Evolutionary conservation across 2,329 filamentous ascomycete species (phyloP), one percentile per base, ranked within the genome.

Genomic region (Botrytis galanthina): DNA sequence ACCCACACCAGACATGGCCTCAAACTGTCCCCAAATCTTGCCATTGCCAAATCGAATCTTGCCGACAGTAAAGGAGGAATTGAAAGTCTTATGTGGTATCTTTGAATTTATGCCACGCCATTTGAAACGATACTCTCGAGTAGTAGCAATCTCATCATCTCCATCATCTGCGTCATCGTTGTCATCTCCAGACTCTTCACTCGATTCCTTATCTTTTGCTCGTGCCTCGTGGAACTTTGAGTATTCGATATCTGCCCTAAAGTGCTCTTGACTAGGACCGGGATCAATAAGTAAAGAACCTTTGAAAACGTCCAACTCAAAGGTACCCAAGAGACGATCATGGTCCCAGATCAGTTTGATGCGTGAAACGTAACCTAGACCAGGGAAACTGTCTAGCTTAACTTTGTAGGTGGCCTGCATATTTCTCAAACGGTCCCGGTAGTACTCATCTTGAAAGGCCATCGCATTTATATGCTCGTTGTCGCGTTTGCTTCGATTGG

Each of bases 331-430:
- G 26, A 68, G 66, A 20, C 66, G 66, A 57, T 68, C 37, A 32
- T 68, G 66, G n/a, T 68, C 66, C 66, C 66, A 68, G 66, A 68
- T 68, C 26, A 68, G 26, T n/a, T n/a, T 51, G 22, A 68, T 57
- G 37, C 66, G 66, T 42, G 48, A 68, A 42, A 35, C 32, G 37
- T 68, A 68, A 14, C 48, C 66, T 42, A 68, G 18, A 6, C 66
- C 48, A 1, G 66, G 48, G 7, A 18, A 22, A 42, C 37, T 42
- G 14, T 68, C 66, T 12, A 42, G 35, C n/a, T 42, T 57, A 35
- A 68, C 66, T 39, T 68, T 68, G 48, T 68, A 68, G 26, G 66
- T 68, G 2, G 66, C 66, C 66, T 68, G 66, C 1, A 68, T 68
- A 8, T 68, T 68, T 42, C 66, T 48, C 48, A 68, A 22, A 18